Conservation (phyloP, 345 rosid species). For the Arabis hirsuta region DNA sequence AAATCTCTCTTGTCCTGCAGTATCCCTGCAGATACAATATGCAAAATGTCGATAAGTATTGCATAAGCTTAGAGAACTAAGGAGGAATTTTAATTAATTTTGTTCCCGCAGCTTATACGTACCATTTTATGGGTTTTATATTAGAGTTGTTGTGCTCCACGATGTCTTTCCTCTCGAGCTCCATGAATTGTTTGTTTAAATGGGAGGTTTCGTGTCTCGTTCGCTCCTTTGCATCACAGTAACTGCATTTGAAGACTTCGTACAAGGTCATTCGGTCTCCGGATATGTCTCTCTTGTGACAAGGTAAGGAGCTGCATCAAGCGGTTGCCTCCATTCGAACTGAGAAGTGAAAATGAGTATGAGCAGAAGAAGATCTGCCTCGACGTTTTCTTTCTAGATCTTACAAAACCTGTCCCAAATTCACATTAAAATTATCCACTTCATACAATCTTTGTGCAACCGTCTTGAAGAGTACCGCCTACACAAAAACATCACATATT, state of each 20-base stretch:
- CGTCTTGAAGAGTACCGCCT: too few species aligned
- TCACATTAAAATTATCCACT: slow-evolving; percentile 7
- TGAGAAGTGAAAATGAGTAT: slow-evolving; percentile 82
- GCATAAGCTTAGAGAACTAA: not conserved
- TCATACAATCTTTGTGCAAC: too few species aligned
- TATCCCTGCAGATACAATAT: slow-evolving; percentile 59
- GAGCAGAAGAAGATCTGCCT: slow-evolving; percentile 77
- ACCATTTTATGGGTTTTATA: slow-evolving; percentile 22
- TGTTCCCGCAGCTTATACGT: slow-evolving; percentile 14
- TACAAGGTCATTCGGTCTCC: slow-evolving; percentile 72
- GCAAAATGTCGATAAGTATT: not conserved
- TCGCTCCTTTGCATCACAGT: slow-evolving; percentile 56
- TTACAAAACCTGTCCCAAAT: slow-evolving; percentile 49
- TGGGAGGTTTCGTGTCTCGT: slow-evolving; percentile 45
- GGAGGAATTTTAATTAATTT: slow-evolving; percentile 12
- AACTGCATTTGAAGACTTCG: slow-evolving; percentile 66
- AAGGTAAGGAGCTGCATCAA: slow-evolving; percentile 63
- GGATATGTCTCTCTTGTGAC: slow-evolving; percentile 82
- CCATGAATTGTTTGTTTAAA: slow-evolving; percentile 55
- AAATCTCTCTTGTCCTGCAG: slow-evolving; percentile 93
- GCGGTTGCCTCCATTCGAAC: slow-evolving; percentile 92
- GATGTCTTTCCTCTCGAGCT: slow-evolving; percentile 60
- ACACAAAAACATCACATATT: too few species aligned
- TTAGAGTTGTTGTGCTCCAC: slow-evolving; percentile 43
- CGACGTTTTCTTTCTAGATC: slow-evolving; percentile 57